A percentile compares a stretch with the other conserved stretches of the same genome.
These are phyloP conservation scores for Laburnicola sp. DNA, from an alignment of 2,329 filamentous ascomycete species.

Conservation along the genomic window DNA sequence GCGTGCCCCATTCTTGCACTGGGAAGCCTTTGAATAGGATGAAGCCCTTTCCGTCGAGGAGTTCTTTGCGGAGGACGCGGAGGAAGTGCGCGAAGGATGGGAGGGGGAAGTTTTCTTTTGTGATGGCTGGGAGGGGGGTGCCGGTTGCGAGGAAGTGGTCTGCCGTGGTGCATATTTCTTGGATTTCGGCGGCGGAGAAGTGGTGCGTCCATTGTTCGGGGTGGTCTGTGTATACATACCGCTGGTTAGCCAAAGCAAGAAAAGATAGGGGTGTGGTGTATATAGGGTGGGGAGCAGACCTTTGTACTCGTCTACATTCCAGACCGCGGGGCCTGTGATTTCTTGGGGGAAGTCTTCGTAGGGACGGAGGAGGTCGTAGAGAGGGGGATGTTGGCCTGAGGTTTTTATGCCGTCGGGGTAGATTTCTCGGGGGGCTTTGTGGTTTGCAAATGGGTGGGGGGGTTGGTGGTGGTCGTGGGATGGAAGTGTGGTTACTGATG, in stretches of 20 bases:
- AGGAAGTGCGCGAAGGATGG: conserved; percentile 60
- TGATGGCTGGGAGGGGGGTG: conserved; percentile 72
- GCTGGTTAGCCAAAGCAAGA: background rate
- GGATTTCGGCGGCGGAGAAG: conserved; percentile 67
- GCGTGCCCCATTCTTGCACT: conserved; percentile 71
- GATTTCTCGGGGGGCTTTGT: conserved; percentile 49
- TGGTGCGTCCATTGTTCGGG: conserved; percentile 73
- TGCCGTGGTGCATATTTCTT: conserved; percentile 67
- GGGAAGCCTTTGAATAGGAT: conserved; percentile 87
- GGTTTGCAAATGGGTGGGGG: conserved; percentile 29
- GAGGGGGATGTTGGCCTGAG: conserved; percentile 71
- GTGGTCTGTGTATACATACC: conserved; percentile 39
- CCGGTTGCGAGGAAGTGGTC: conserved; percentile 69
- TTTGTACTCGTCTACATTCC: conserved; percentile 68
- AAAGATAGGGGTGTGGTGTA: background rate
- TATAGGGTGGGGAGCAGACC: background rate
- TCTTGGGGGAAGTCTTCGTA: conserved; percentile 72
- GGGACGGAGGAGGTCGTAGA: conserved; percentile 65
- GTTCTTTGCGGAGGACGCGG: conserved; percentile 61
- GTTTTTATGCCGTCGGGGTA: conserved; percentile 70
- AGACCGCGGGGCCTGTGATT: conserved; percentile 73
- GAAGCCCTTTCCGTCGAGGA: conserved; percentile 86
- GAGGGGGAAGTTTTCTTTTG: conserved; percentile 65
- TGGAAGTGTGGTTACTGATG: conserved; percentile 45
- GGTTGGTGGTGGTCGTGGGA: conserved; percentile 46